These are phyloP conservation scores for Metarhizium brunneum DNA, from an alignment of 2,329 filamentous ascomycete genomes.

Conservation along the genomic window DNA sequence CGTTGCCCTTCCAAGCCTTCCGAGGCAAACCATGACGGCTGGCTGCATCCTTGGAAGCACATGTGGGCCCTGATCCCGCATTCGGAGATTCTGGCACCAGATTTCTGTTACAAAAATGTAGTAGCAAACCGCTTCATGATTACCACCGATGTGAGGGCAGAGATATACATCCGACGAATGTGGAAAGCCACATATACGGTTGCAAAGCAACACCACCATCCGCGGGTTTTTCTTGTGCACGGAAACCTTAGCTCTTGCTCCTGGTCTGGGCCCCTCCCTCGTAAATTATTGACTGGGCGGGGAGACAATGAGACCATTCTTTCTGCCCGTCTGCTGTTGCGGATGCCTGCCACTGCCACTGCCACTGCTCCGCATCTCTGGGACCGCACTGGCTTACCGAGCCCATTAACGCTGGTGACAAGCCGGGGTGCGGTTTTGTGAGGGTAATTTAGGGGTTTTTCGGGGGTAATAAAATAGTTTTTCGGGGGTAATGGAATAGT, in stretches of 20 bases:
- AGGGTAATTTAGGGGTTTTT: conserved; percentile 7
- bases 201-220: conserved; percentile 1
- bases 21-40: conserved; percentile 4
- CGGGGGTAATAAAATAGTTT: conserved; percentile 4
- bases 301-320: not conserved
- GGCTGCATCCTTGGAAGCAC: conserved; percentile 7
- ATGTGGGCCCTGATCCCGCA: conserved; percentile 18
- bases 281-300: not conserved
- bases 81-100: conserved; percentile 15
- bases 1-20: not conserved
- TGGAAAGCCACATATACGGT: conserved; percentile 7
- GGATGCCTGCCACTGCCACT: not conserved
- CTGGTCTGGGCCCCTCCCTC: not conserved
- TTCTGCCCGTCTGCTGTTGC: not conserved
- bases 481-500: conserved; percentile 4
- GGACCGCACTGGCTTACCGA: not conserved
- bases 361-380: not conserved
- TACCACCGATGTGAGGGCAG: conserved; percentile 11
- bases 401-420: not conserved
- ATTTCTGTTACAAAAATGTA: conserved; percentile 29
- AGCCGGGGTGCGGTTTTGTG: not conserved
- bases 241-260: not conserved
- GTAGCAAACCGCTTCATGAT: conserved; percentile 19
- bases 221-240: not conserved
- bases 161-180: conserved; percentile 16